Evolutionary conservation across 331 rosid genomes (phyloP).

Genomic region (Rosa hybrid): DNA sequence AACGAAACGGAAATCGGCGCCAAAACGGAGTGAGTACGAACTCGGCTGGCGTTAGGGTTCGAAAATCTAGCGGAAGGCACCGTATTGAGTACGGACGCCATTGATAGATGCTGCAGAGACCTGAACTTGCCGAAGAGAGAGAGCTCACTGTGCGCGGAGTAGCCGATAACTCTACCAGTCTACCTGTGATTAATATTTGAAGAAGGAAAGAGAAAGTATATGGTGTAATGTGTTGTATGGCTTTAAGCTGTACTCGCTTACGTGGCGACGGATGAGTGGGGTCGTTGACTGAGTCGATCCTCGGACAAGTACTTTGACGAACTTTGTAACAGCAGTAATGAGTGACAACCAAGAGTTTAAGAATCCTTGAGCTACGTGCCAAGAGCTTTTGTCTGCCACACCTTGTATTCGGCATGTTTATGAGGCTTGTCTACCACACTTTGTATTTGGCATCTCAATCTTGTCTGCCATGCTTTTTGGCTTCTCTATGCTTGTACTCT

Average conservation of each 20-base stretch:
- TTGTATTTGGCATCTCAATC: no score
- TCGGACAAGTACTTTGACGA: background rate
- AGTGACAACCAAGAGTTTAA: no score
- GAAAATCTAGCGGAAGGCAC: slow-evolving; percentile 46
- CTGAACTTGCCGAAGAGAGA: slow-evolving; percentile 11
- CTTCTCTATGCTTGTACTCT: no score
- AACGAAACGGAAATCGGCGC: slow-evolving; percentile 52
- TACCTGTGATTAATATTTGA: slow-evolving; percentile 17
- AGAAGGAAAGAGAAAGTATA: background rate
- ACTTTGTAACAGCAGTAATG: no score
- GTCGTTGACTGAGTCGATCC: no score
- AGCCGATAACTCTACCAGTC: slow-evolving; percentile 28
- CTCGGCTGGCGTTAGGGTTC: slow-evolving; percentile 29
- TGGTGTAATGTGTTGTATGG: background rate
- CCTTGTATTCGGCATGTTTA: no score
- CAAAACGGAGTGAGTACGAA: slow-evolving; percentile 37
- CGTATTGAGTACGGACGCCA: slow-evolving; percentile 72
- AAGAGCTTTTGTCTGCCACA: no score
- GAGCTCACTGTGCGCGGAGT: slow-evolving; percentile 6
- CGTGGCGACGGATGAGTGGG: background rate
- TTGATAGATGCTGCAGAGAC: slow-evolving; percentile 39
- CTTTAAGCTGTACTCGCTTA: background rate
- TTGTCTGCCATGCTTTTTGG: no score
- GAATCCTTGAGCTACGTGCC: no score
- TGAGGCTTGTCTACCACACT: no score